phyloP scores from a whole-genome alignment of 108 stramenopile genomes.

The Nannochloropsis salina region DNA sequence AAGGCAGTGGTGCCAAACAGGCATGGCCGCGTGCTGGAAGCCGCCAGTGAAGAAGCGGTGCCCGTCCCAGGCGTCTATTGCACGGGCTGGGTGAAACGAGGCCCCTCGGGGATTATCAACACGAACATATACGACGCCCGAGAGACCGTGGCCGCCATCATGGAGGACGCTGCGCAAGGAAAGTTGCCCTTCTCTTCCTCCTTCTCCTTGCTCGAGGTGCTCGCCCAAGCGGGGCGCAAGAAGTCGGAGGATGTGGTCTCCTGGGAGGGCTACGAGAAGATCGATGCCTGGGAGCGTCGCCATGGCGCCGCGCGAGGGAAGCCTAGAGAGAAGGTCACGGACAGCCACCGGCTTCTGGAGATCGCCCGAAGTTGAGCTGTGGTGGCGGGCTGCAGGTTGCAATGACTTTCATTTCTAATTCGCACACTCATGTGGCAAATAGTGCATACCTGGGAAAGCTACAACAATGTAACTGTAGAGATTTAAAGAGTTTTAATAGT shows the following conservation, averaged over 20 bases:
- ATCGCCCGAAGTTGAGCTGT: neutral
- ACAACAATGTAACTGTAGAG: too few species aligned
- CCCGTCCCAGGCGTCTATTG: slow-evolving; percentile 64
- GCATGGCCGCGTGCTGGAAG: slow-evolving; percentile 54
- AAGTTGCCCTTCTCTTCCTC: neutral
- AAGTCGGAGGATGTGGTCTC: slow-evolving; percentile 27
- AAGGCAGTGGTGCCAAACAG: slow-evolving; percentile 60
- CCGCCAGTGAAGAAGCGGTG: slow-evolving; percentile 38
- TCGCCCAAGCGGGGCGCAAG: neutral
- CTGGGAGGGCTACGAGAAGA: slow-evolving; percentile 48
- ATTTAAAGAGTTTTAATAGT: too few species aligned
- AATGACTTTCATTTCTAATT: too few species aligned
- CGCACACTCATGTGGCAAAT: too few species aligned
- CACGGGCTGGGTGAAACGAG: slow-evolving; percentile 93
- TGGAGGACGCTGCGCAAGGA: slow-evolving; percentile 59
- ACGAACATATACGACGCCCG: slow-evolving; percentile 84
- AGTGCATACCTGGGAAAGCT: too few species aligned
- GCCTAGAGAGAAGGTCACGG: slow-evolving; percentile 51
- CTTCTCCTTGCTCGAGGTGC: neutral
- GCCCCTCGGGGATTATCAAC: slow-evolving; percentile 92
- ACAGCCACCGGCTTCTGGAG: slow-evolving; percentile 34
- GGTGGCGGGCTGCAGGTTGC: too few species aligned
- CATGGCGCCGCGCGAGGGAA: slow-evolving; percentile 36
- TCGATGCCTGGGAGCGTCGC: slow-evolving; percentile 38
- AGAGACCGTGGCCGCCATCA: slow-evolving; percentile 77